Conservation (phyloP, 345 rosid genomes). For the Gossypium ekmanianum region DNA sequence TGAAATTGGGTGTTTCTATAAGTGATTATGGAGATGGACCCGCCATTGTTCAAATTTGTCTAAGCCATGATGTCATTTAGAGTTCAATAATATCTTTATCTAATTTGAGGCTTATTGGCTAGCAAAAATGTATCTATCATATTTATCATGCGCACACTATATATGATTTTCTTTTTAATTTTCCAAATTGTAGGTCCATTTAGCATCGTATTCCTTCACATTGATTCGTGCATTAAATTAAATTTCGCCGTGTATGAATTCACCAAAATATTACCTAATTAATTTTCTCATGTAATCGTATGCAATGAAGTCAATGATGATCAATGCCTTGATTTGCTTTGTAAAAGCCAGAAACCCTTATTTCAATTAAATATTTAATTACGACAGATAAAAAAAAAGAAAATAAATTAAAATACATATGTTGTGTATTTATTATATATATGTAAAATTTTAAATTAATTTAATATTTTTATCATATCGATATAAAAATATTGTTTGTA, state of each 20-base stretch:
- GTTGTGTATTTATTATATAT: no score
- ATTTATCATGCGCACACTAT: conserved; percentile 5
- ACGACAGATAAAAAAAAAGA: no score
- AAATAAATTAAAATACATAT: no score
- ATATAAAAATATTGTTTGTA: no score
- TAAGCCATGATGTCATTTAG: conserved; percentile 30
- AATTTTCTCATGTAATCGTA: background rate
- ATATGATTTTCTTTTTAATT: background rate
- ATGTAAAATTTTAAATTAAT: no score
- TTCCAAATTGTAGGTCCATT: background rate
- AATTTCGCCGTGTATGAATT: background rate
- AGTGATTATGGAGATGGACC: conserved; percentile 13
- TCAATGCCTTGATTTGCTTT: background rate
- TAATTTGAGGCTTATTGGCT: background rate
- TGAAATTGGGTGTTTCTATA: background rate
- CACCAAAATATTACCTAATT: conserved; percentile 16
- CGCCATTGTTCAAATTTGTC: conserved; percentile 17
- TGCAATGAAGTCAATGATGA: background rate
- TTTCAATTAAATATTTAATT: no score
- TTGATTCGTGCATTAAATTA: conserved; percentile 6
- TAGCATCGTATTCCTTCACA: background rate
- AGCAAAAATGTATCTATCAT: background rate
- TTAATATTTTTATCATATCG: no score
- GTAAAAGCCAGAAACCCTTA: background rate
- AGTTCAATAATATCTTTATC: conserved; percentile 19